Base-by-base conservation (phyloP, 2,329 filamentous ascomycete genomes). In the Colletotrichum liaoningense region DNA sequence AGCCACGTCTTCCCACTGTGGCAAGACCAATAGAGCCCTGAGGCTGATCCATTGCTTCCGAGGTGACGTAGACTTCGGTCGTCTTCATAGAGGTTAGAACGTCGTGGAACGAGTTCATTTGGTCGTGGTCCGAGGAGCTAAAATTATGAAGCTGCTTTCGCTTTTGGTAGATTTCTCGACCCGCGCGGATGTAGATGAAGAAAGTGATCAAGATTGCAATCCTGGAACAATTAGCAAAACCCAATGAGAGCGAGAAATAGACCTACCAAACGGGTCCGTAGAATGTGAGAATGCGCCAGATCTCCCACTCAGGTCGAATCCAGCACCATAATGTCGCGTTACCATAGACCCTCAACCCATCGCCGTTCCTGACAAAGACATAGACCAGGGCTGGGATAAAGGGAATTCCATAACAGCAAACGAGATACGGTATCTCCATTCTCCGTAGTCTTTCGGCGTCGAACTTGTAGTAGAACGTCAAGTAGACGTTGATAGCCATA, bases 401-500 rank as follows among this genome's bases (percentile, higher is more conserved):
- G 0, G 94, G 93, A 3, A 94, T 74, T 0, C 94, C 94, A 74
- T 97, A 97, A 79, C 93, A 95, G 69, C 86, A 79, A 1, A 92
- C 38, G 1, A 94, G 80, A 76, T 97, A 97, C 70, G 88, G 91
- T 58, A 92, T 88, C 79, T 97, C 94, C 79, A 96, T 87, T 57
- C 82, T 86, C 12, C 90, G 90, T 16, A 97, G 84, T 65, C 89
- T 87, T 4, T 86, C 82, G 1, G 91, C 89, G 72, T 93, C 90
- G 77, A 92, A 95, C 75, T 93, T 93, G 78, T 86, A 87, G 81
- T 95, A 95, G 79, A 97, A 95, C 0, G 94, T 95, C 16, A 96
- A 83, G 80, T 94, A 94, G 64, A 97, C 94, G 79, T 97, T 97
- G 76, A 92, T 87, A 1, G 94, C 93, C 94, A 97, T 97, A 67